These are phyloP conservation scores for Acer yangbiense DNA, from an alignment of 345 rosid species.

Conservation along the genomic window DNA sequence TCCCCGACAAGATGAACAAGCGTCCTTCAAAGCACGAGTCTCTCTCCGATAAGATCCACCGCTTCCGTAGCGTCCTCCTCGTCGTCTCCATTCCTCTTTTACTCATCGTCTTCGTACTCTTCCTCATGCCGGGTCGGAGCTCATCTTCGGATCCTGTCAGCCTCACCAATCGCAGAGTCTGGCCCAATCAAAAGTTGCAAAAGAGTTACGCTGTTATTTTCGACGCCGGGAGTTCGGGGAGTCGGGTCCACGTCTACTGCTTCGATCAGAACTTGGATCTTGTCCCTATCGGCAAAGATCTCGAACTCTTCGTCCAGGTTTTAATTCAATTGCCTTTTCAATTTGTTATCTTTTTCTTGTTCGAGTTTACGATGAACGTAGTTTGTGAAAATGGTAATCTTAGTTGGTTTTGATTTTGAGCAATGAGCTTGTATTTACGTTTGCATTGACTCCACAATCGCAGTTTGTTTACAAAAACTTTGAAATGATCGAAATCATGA, in stretches of 20 bases:
- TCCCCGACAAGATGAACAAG: slow-evolving; percentile 59
- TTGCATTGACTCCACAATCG: neutral
- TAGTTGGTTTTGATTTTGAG: neutral
- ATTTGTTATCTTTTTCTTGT: neutral
- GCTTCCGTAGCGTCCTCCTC: slow-evolving; percentile 60
- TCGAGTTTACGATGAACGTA: neutral
- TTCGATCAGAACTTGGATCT: slow-evolving; percentile 92
- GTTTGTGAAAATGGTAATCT: neutral
- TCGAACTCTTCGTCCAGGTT: slow-evolving; percentile 87
- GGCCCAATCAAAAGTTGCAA: slow-evolving; percentile 37
- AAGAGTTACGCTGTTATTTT: slow-evolving; percentile 78
- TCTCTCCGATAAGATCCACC: slow-evolving; percentile 76
- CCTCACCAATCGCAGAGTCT: slow-evolving; percentile 47
- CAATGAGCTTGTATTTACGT: neutral
- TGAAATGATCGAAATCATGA: too few species aligned
- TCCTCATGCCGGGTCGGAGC: slow-evolving; percentile 59
- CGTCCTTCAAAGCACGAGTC: slow-evolving; percentile 58
- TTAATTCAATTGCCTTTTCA: neutral
- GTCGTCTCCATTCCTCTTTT: slow-evolving; percentile 69
- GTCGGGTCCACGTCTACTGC: slow-evolving; percentile 93
- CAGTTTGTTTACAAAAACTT: neutral
- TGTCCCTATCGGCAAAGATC: slow-evolving; percentile 77
- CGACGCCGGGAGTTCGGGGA: slow-evolving; percentile 97
- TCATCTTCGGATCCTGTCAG: slow-evolving; percentile 38
- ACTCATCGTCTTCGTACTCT: slow-evolving; percentile 57